Conservation (phyloP, 257 asterid genomes). For the Cordia subcordata region DNA sequence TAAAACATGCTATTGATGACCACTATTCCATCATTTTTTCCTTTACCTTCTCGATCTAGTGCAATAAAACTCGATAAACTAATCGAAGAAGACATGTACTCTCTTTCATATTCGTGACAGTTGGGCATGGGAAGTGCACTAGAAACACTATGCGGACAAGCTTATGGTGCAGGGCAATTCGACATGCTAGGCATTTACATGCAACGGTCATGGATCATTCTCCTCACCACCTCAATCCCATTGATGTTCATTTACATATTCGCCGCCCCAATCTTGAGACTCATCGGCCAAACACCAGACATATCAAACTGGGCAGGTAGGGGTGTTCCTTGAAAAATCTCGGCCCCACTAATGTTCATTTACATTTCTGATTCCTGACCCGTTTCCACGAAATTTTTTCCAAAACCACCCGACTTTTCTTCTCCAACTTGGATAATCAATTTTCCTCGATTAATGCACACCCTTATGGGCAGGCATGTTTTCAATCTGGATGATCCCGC, state of each 20-base stretch:
- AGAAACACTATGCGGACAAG: slow-evolving; percentile 64
- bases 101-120: slow-evolving; percentile 11
- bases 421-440: no score
- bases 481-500: slow-evolving; percentile 64
- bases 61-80: neutral
- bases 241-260: slow-evolving; percentile 39
- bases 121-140: slow-evolving; percentile 59
- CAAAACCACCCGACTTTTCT: no score
- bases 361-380: no score
- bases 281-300: slow-evolving; percentile 37
- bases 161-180: slow-evolving; percentile 52
- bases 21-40: no score
- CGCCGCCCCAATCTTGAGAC: slow-evolving; percentile 28
- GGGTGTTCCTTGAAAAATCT: neutral
- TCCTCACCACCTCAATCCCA: slow-evolving; percentile 17
- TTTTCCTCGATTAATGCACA: no score
- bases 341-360: neutral
- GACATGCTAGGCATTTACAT: slow-evolving; percentile 50
- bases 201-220: slow-evolving; percentile 59
- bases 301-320: slow-evolving; percentile 42
- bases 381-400: no score
- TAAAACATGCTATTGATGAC: no score
- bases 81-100: neutral
- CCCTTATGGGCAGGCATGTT: slow-evolving; percentile 35
- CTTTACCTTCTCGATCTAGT: no score